Evolutionary conservation across 2,329 filamentous ascomycete species (phyloP).

Genomic region (Stagonosporopsis chrysanthemi): DNA sequence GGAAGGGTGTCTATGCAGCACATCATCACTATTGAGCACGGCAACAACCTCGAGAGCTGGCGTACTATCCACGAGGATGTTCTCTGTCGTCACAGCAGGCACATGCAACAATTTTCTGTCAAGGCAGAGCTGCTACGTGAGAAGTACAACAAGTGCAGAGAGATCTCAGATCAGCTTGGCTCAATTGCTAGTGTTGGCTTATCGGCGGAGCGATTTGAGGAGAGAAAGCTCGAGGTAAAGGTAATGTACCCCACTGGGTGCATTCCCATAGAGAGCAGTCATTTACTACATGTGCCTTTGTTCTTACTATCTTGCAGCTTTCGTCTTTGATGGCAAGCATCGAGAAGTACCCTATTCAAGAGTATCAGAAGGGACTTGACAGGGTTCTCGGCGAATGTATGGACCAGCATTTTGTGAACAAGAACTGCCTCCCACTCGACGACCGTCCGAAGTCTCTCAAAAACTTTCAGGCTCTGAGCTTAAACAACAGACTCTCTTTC

Average conservation of each 20-base stretch:
- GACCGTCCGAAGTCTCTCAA: conserved; percentile 1
- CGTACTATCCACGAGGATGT: conserved; percentile 21
- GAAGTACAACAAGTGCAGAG: conserved; percentile 1
- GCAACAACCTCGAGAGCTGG: conserved; percentile 10
- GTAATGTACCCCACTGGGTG: background rate
- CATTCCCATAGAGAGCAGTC: background rate
- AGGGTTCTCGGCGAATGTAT: conserved; percentile 10
- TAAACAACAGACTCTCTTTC: background rate
- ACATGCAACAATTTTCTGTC: background rate
- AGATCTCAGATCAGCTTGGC: background rate
- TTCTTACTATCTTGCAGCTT: background rate
- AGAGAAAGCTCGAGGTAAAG: background rate
- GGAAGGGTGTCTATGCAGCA: conserved; percentile 21
- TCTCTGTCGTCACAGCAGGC: conserved; percentile 23
- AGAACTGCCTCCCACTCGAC: conserved; percentile 2
- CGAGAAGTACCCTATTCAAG: background rate
- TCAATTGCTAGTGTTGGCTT: background rate
- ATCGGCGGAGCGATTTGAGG: background rate
- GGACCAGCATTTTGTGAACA: conserved; percentile 3
- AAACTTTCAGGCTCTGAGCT: background rate
- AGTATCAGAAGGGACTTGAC: background rate
- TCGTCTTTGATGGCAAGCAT: background rate
- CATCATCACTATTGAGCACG: conserved; percentile 25
- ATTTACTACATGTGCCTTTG: background rate
- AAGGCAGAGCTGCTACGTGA: conserved; percentile 9